Conservation (phyloP, 169 alveolate genomes). For the Babesia sp. region DNA sequence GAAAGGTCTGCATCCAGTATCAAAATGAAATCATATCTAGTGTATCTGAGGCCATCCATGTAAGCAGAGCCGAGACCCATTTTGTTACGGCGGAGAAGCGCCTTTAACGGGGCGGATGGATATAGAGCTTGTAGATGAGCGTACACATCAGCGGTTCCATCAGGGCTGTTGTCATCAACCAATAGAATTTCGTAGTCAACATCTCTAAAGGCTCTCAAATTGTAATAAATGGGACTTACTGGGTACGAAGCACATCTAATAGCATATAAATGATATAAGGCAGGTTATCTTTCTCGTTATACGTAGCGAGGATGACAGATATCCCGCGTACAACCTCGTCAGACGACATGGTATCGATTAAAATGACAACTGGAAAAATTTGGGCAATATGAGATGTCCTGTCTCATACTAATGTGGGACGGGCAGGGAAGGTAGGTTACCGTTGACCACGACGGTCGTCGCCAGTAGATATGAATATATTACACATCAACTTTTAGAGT, state of each 20-base stretch:
- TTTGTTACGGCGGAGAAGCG: conserved; percentile 90
- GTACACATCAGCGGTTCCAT: conserved; percentile 89
- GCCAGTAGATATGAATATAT: too few relatives aligned
- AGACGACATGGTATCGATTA: too few relatives aligned
- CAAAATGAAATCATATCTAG: conserved; percentile 90
- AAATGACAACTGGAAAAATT: too few relatives aligned
- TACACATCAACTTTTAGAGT: neutral
- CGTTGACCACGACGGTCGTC: too few relatives aligned
- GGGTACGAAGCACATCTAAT: conserved; percentile 78
- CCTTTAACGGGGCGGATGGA: conserved; percentile 83
- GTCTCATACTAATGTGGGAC: too few relatives aligned
- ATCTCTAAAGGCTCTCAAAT: too few relatives aligned
- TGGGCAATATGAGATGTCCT: too few relatives aligned
- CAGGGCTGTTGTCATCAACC: conserved; percentile 95
- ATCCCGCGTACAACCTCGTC: conserved; percentile 30
- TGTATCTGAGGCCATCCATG: conserved; percentile 89
- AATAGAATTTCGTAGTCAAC: conserved; percentile 89
- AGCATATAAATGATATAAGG: conserved; percentile 88
- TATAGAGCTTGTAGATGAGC: conserved; percentile 81
- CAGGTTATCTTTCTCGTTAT: conserved; percentile 93
- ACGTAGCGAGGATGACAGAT: conserved; percentile 90
- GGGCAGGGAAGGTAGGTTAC: too few relatives aligned
- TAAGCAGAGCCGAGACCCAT: conserved; percentile 96
- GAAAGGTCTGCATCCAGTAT: conserved; percentile 98
- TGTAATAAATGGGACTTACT: conserved; percentile 64